Percentiles rank a stretch among this genome's conserved stretches.
Conservation (phyloP, 192 early-diverging fungal species). For the Funneliformis geosporum region DNA sequence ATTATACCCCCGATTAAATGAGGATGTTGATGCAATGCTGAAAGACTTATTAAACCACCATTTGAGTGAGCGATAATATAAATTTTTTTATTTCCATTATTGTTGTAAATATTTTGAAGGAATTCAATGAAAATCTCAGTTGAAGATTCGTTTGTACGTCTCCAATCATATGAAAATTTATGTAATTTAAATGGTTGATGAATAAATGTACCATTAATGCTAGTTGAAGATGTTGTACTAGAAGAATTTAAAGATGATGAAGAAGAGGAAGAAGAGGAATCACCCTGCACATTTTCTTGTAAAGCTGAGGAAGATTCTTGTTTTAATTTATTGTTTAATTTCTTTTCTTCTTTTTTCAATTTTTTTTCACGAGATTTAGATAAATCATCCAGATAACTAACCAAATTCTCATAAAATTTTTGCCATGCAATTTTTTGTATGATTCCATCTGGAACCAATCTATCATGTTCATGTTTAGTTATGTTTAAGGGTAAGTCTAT, state of each 20-base stretch:
- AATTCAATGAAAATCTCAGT: slow-evolving; percentile 6
- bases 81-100: slow-evolving; percentile 9
- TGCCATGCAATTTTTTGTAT: background rate
- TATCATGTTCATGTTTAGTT: slow-evolving; percentile 10
- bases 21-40: slow-evolving; percentile 9
- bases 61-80: slow-evolving; percentile 27
- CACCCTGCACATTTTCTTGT: no score
- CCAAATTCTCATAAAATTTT: slow-evolving; percentile 19
- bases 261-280: no score
- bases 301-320: background rate
- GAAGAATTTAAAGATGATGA: background rate
- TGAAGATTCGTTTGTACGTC: slow-evolving; percentile 8
- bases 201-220: background rate
- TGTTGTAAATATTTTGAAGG: slow-evolving; percentile 12
- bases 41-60: slow-evolving; percentile 22
- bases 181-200: slow-evolving; percentile 9
- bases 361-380: background rate
- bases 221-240: background rate
- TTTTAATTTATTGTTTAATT: background rate
- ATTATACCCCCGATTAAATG: slow-evolving; percentile 18
- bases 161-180: slow-evolving; percentile 28
- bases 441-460: slow-evolving; percentile 1
- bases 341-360: background rate
- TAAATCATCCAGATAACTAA: slow-evolving; percentile 10
- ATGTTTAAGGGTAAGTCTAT: slow-evolving; percentile 23